Conservation (phyloP, 2,329 filamentous ascomycete genomes). For the Hymenoscyphus scutula region DNA sequence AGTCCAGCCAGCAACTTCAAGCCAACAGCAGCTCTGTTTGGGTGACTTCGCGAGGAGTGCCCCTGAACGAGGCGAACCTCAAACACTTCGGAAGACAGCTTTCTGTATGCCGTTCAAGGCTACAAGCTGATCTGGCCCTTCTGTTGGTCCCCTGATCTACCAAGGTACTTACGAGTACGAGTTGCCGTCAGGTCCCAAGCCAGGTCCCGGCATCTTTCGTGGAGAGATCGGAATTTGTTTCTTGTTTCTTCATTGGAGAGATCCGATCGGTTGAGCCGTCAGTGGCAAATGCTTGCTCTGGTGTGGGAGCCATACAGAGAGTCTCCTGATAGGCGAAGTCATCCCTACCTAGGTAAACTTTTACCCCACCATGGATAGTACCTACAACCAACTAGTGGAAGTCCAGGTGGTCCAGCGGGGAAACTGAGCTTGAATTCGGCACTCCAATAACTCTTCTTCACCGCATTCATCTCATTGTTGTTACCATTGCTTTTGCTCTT, state of each 20-base stretch:
- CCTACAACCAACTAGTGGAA: too few relatives aligned
- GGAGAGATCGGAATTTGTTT: background rate
- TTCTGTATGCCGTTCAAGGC: background rate
- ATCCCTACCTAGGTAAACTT: background rate
- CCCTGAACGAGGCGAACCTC: conserved; percentile 1
- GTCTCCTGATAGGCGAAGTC: background rate
- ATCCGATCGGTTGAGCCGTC: background rate
- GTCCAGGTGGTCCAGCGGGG: background rate
- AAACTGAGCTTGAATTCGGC: background rate
- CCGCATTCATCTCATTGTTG: background rate
- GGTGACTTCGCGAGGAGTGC: background rate
- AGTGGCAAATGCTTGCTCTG: background rate
- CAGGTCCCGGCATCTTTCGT: background rate
- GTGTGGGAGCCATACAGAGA: background rate
- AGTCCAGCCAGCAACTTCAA: background rate
- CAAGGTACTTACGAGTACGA: too few relatives aligned
- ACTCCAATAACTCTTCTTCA: background rate
- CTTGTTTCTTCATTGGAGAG: background rate
- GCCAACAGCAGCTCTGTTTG: background rate
- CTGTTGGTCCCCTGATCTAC: background rate
- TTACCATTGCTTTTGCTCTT: background rate
- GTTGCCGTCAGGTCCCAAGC: too few relatives aligned
- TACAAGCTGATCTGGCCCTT: background rate
- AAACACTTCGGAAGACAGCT: background rate
- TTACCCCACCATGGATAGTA: background rate